Evolutionary conservation across 2,329 filamentous ascomycete genomes (phyloP).

Genomic region (Alternaria sp.): DNA sequence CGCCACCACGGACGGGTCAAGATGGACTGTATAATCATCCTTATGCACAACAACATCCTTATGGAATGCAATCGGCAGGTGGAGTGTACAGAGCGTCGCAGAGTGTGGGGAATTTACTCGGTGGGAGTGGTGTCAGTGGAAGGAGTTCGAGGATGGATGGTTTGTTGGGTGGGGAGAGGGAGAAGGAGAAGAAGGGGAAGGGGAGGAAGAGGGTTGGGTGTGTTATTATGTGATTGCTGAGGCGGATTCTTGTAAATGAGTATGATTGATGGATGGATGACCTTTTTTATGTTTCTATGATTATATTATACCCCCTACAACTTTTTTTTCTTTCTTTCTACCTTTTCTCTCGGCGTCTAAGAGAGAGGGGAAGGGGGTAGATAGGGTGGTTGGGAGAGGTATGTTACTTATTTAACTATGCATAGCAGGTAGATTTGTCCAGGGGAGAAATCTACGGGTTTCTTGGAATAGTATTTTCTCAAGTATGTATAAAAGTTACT

Average conservation of each 20-base stretch:
- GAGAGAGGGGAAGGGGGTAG: background rate
- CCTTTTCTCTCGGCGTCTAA: background rate
- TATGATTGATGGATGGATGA: background rate
- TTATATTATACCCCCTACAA: constrained; percentile 9
- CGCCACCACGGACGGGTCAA: constrained; percentile 26
- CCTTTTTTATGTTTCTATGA: constrained; percentile 6
- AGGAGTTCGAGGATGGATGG: constrained; percentile 5
- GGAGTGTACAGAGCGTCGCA: constrained; percentile 4
- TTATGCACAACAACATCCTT: background rate
- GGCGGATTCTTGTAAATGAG: background rate
- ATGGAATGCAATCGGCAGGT: background rate
- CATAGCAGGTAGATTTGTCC: background rate
- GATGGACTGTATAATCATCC: background rate
- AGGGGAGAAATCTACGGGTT: background rate
- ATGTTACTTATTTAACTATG: background rate
- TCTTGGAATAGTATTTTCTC: background rate
- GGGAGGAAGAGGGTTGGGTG: constrained; percentile 32
- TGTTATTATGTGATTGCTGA: constrained; percentile 26
- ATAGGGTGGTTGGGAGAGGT: background rate
- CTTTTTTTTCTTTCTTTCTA: background rate
- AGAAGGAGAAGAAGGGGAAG: constrained; percentile 13
- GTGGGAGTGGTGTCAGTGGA: background rate
- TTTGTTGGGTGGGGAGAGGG: background rate
- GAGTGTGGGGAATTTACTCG: constrained; percentile 5
- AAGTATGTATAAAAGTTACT: too few relatives aligned